Conservation (phyloP, 371 early-diverging fungal species). For the Lichtheimia hyalospora region DNA sequence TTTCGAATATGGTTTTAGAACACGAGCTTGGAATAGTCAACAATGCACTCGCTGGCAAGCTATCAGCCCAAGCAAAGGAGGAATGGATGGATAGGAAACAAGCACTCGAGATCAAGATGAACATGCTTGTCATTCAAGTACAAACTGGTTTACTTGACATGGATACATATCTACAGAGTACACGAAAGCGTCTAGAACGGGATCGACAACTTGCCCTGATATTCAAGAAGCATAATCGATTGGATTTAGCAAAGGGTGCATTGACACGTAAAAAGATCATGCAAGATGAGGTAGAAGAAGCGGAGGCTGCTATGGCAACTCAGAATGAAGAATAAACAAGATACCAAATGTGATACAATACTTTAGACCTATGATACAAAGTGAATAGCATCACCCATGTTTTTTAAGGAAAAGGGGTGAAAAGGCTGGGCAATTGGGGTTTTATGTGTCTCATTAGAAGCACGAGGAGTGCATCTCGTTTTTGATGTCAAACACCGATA, state of each 20-base stretch:
- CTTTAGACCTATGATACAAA: too few species aligned
- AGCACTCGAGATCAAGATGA: constrained; percentile 77
- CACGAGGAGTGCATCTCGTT: not conserved
- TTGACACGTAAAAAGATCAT: constrained; percentile 74
- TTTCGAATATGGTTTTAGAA: constrained; percentile 80
- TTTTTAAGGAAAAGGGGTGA: not conserved
- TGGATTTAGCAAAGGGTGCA: constrained; percentile 72
- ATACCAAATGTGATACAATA: not conserved
- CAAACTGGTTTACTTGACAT: constrained; percentile 79
- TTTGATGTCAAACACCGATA: too few species aligned
- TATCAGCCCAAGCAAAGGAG: constrained; percentile 50
- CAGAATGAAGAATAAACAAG: not conserved
- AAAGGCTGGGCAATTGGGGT: not conserved
- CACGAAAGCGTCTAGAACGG: constrained; percentile 56
- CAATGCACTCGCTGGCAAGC: constrained; percentile 42
- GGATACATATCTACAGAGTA: constrained; percentile 61
- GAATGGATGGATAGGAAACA: constrained; percentile 67
- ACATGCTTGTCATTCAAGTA: constrained; percentile 78
- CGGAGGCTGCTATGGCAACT: constrained; percentile 66
- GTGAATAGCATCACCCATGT: not conserved
- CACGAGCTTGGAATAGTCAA: constrained; percentile 60
- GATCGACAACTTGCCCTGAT: constrained; percentile 69
- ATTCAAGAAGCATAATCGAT: constrained; percentile 64
- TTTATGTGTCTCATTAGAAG: not conserved
- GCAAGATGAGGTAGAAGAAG: constrained; percentile 79